These are phyloP conservation scores for Rasamsonia emersonii DNA, from an alignment of 2,329 filamentous ascomycete genomes.

Conservation along the genomic window DNA sequence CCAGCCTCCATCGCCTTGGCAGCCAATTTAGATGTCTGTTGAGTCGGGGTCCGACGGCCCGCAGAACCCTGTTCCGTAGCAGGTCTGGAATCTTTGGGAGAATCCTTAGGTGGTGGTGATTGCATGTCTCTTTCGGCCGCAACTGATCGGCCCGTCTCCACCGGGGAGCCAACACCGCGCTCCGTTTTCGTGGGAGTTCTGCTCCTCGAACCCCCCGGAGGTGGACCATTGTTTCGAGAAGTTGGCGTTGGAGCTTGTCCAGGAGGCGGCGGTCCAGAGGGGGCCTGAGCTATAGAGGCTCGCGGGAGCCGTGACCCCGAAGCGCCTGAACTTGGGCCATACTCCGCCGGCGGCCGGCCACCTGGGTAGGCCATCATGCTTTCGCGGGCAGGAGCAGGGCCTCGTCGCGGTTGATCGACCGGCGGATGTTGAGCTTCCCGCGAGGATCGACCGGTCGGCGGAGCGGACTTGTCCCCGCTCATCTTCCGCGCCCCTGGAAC, in stretches of 20 bases:
- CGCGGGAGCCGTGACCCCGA: conserved; percentile 51
- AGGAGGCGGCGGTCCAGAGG: conserved; percentile 56
- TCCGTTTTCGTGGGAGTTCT: conserved; percentile 45
- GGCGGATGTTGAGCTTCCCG: conserved; percentile 33
- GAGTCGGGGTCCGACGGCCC: conserved; percentile 57
- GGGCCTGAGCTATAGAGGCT: conserved; percentile 50
- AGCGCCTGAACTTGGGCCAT: conserved; percentile 26
- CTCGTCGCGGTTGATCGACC: conserved; percentile 28
- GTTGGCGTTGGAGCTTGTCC: conserved; percentile 56
- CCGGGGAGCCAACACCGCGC: conserved; percentile 35
- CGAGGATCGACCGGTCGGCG: conserved; percentile 32
- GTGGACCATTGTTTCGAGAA: conserved; percentile 39
- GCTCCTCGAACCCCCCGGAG: conserved; percentile 29
- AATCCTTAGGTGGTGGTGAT: conserved; percentile 38
- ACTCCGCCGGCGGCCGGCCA: conserved; percentile 20
- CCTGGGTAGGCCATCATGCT: conserved; percentile 26
- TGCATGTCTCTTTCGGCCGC: conserved; percentile 40
- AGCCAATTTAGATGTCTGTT: conserved; percentile 34
- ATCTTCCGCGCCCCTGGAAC: conserved; percentile 32
- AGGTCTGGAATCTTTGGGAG: conserved; percentile 27
- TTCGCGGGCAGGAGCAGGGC: conserved; percentile 35
- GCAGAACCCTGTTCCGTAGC: conserved; percentile 44
- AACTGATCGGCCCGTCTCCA: conserved; percentile 34
- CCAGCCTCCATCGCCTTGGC: conserved; percentile 40
- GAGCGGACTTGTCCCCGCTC: conserved; percentile 36